phyloP scores from a whole-genome alignment of 805 yeast species.

The Hanseniaspora meyeri region DNA sequence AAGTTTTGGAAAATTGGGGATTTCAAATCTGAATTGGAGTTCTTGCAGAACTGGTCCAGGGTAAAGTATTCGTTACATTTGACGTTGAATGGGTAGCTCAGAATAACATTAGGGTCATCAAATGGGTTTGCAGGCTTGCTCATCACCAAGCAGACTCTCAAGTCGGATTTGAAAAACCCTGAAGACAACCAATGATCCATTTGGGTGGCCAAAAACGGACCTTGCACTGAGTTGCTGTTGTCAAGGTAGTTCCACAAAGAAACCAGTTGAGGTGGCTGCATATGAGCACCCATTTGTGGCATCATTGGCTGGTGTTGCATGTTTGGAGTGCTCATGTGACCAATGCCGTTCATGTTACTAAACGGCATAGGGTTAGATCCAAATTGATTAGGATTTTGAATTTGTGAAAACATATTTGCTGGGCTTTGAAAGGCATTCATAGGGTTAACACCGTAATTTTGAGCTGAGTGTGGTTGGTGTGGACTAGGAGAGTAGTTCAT shows the following conservation, averaged over 20 bases:
- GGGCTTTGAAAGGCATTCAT: neutral
- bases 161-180: slow-evolving; percentile 46
- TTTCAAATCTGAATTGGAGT: slow-evolving; percentile 18
- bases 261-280: slow-evolving; percentile 14
- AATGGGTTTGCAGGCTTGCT: slow-evolving; percentile 17
- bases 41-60: slow-evolving; percentile 21
- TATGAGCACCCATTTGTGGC: slow-evolving; percentile 6
- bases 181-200: slow-evolving; percentile 73
- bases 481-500: neutral
- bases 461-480: neutral
- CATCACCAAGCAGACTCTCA: slow-evolving; percentile 42
- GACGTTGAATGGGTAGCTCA: slow-evolving; percentile 22
- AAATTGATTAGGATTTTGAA: neutral
- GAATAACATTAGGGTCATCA: slow-evolving; percentile 19
- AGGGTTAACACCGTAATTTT: neutral
- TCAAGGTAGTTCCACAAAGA: slow-evolving; percentile 69
- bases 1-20: slow-evolving; percentile 1
- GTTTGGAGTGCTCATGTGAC: neutral
- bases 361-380: neutral
- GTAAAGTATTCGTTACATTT: slow-evolving; percentile 20
- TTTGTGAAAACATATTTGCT: neutral
- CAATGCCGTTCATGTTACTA: neutral
- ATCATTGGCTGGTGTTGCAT: slow-evolving; percentile 9
- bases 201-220: slow-evolving; percentile 64
- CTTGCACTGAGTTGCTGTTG: slow-evolving; percentile 57